phyloP scores from a whole-genome alignment of 75 land plant genomes.

The Sequoiadendron giganteum region DNA sequence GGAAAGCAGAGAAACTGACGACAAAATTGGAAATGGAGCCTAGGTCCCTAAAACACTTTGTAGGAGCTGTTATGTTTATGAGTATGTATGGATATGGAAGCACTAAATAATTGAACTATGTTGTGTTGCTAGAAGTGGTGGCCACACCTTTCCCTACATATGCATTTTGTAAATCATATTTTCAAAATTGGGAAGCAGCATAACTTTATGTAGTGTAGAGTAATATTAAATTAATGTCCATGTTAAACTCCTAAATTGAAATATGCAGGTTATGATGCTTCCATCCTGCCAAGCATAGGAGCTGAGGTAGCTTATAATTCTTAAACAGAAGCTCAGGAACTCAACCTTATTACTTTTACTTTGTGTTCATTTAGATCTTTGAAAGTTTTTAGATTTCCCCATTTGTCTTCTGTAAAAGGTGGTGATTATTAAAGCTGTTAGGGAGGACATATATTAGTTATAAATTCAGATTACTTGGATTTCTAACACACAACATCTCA shows the following conservation, averaged over 20 bases:
- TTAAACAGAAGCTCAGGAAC: neutral
- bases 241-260: neutral
- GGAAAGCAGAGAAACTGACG: neutral
- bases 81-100: neutral
- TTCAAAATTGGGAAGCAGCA: neutral
- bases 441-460: too few species aligned
- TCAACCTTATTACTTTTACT: neutral
- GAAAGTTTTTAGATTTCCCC: too few species aligned
- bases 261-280: neutral
- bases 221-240: neutral
- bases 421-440: too few species aligned
- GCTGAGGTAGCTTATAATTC: neutral
- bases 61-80: neutral
- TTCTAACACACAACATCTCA: too few species aligned
- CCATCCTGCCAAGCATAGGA: neutral
- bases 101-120: slow-evolving; percentile 2
- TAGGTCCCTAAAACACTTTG: too few species aligned
- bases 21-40: neutral
- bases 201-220: neutral
- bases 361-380: neutral
- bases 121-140: neutral
- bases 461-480: too few species aligned
- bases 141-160: neutral
- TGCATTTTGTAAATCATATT: neutral
- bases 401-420: too few species aligned